Evolutionary conservation across 345 rosid genomes (phyloP).

Genomic region (Boechera retrofracta): DNA sequence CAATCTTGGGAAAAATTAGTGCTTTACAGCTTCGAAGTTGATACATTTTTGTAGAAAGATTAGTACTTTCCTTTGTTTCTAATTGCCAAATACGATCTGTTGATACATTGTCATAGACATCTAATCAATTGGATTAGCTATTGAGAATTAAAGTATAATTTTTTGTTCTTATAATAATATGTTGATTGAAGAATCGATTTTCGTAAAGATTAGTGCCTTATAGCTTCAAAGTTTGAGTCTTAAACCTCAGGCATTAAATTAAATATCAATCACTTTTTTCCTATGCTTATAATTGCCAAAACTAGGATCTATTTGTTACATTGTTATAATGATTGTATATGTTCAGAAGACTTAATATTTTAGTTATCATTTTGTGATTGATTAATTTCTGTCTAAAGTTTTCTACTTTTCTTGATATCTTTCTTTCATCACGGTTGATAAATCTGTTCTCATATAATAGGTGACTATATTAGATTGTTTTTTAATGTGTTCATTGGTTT

Average conservation of each 20-base stretch:
- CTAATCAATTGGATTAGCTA: background rate
- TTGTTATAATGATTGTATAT: background rate
- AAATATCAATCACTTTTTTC: background rate
- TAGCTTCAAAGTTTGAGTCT: conserved; percentile 5
- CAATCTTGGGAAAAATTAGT: background rate
- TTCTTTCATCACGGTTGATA: background rate
- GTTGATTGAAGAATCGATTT: background rate
- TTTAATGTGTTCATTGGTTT: background rate
- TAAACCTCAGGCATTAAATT: background rate
- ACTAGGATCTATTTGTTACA: background rate
- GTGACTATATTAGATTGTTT: background rate
- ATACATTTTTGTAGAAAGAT: background rate
- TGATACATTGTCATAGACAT: background rate
- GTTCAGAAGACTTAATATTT: background rate
- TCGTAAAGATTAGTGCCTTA: background rate
- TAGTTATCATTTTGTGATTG: conserved; percentile 7
- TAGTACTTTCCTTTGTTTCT: background rate
- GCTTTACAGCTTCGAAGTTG: background rate
- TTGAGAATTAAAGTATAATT: background rate
- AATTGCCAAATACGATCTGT: background rate
- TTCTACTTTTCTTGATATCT: background rate
- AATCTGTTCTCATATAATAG: background rate
- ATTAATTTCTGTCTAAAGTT: background rate
- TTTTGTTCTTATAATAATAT: background rate
- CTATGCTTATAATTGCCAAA: background rate